phyloP scores from a whole-genome alignment of 768 basidiomycete genomes.

The Collybiopsis confluens region DNA sequence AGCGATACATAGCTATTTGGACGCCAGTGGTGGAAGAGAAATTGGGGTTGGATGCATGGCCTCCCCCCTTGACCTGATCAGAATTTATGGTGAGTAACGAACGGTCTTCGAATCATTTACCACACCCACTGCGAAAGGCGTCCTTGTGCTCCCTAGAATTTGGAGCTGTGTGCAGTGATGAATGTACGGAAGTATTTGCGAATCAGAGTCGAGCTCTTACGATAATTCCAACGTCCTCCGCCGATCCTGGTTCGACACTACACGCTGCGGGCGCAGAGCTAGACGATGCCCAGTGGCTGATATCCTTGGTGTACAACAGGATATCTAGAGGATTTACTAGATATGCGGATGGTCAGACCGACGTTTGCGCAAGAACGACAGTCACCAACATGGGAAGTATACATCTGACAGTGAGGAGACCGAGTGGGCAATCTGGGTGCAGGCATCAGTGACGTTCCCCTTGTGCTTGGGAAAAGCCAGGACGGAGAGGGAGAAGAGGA shows the following conservation, averaged over 20 bases:
- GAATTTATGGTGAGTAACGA: no score
- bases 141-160: neutral
- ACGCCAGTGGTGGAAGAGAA: constrained; percentile 61
- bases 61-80: constrained; percentile 57
- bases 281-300: constrained; percentile 48
- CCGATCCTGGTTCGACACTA: constrained; percentile 54
- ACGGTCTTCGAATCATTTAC: neutral
- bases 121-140: constrained; percentile 14
- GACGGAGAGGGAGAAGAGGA: no score
- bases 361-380: neutral
- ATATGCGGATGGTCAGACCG: no score
- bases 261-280: constrained; percentile 44
- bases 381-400: constrained; percentile 32
- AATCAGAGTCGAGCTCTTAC: constrained; percentile 31
- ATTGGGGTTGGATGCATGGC: constrained; percentile 49
- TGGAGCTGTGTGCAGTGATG: neutral
- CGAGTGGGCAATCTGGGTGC: constrained; percentile 29
- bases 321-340: constrained; percentile 13
- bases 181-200: neutral
- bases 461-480: no score
- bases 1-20: constrained; percentile 51
- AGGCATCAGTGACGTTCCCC: constrained; percentile 15
- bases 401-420: constrained; percentile 44
- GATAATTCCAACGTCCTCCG: constrained; percentile 44
- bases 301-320: constrained; percentile 33